Evolutionary conservation across 2,329 filamentous ascomycete genomes (phyloP), one percentile per base, ranked within the genome.

Genomic region (Huntiella moniliformis): DNA sequence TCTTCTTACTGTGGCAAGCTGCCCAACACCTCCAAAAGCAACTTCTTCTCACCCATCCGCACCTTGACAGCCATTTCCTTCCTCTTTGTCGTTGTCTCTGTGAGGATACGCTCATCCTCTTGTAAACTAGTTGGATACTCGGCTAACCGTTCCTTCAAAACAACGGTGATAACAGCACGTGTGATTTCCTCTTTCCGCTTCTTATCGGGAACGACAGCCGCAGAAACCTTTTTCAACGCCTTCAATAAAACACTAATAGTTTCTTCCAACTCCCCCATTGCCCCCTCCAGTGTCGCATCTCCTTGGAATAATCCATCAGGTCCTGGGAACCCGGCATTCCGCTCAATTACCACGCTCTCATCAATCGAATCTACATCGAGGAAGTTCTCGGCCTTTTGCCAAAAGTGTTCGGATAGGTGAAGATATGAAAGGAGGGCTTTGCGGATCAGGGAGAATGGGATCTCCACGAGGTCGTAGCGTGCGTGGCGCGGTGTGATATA

Each of bases 401-500:
- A 61, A 1, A 62, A 54, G 10, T 58, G 53, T 2, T 58, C 56
- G 1, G 63, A 58, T 13, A 65, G 50, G 2, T 57, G 55, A 40
- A 71, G 57, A 13, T 62, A 55, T 8, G 59, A 54, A 13, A 58
- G 57, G 33, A 68, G 54, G 5, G 69, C 61, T 1, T 62, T 59
- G 38, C 70, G 61, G 16, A 88, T 66, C 6, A 74, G 54, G 0
- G 67, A 63, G 63, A 79, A 74, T 0, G 80, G 67, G 32, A 94
- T 61, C 57, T 95, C 87, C 1, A 83, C 79, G 1, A 93, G 83
- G 53, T 94, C 85, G 58, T 86, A 85, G 36, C 77, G 68, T 7
- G 75, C 65, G 54, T 94, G 87, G 52, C 78, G 79, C 22, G 73
- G 63, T 0, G 84, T 88, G n/a, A 86, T 75, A 55, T 93, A 94